Conservation (phyloP, 305 asterid species). For the Plantago rigida region DNA sequence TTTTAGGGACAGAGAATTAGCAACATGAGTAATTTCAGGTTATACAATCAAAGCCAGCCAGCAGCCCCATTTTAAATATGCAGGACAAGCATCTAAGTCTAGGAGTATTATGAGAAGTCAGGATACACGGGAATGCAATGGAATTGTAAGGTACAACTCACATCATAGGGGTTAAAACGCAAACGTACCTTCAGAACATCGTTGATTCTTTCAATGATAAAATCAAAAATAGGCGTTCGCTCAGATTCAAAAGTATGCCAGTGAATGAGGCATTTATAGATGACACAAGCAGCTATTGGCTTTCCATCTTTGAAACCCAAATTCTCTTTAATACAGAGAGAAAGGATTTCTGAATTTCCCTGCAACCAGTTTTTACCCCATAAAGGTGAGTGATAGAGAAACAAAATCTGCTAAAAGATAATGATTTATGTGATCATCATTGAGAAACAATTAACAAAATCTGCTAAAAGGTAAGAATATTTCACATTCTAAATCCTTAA, state of each 20-base stretch:
- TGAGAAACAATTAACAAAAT: not conserved
- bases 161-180: not conserved
- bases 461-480: slow-evolving; percentile 7
- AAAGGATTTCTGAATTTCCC: slow-evolving; percentile 69
- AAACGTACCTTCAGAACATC: slow-evolving; percentile 65
- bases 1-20: not conserved
- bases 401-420: slow-evolving; percentile 4
- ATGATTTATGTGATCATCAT: not conserved
- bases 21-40: too few relatives aligned
- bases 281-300: slow-evolving; percentile 87
- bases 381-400: slow-evolving; percentile 6
- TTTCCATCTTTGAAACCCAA: slow-evolving; percentile 86
- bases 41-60: too few relatives aligned
- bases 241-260: slow-evolving; percentile 96
- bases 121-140: too few relatives aligned
- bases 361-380: slow-evolving; percentile 29
- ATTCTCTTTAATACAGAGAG: slow-evolving; percentile 77
- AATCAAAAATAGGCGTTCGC: slow-evolving; percentile 80
- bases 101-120: too few relatives aligned
- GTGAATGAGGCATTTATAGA: slow-evolving; percentile 82
- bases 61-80: not conserved
- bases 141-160: too few relatives aligned
- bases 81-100: not conserved
- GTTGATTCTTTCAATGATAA: slow-evolving; percentile 66
- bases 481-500: not conserved